phyloP scores from a whole-genome alignment of 2,329 filamentous ascomycete species.

The Ascochyta clinopodiicola region DNA sequence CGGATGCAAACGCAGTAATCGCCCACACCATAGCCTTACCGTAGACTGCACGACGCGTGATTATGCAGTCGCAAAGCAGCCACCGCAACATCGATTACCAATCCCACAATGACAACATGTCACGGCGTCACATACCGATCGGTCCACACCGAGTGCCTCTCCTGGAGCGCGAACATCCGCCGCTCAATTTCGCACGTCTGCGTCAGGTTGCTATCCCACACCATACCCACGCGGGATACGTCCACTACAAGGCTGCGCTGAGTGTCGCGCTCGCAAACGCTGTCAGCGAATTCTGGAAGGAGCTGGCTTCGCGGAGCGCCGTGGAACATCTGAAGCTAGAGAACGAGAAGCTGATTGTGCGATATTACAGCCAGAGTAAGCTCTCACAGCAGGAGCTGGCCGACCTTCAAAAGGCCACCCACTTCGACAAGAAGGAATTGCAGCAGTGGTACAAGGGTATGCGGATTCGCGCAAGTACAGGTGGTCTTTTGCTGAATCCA shows the following conservation, averaged over 20 bases:
- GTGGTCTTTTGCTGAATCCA: conserved; percentile 25
- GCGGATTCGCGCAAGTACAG: conserved; percentile 32
- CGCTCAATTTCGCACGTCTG: conserved; percentile 43
- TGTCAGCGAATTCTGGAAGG: conserved; percentile 30
- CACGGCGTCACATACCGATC: conserved; percentile 21
- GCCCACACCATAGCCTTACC: conserved; percentile 3
- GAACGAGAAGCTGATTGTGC: conserved; percentile 43
- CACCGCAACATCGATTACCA: conserved; percentile 8
- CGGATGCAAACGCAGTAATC: conserved; percentile 1
- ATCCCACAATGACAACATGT: conserved; percentile 7
- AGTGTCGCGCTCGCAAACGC: conserved; percentile 36
- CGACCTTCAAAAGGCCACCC: conserved; percentile 94
- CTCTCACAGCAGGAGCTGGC: conserved; percentile 94
- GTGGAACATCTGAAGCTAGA: conserved; percentile 33
- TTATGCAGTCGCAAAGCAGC: conserved; percentile 16
- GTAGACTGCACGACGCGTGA: conserved; percentile 15
- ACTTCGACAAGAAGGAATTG: conserved; percentile 99
- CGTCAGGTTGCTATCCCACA: conserved; percentile 31
- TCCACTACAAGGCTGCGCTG: conserved; percentile 32
- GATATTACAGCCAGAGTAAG: conserved; percentile 83
- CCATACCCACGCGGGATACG: conserved; percentile 33
- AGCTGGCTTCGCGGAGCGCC: conserved; percentile 30
- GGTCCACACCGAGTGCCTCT: conserved; percentile 31
- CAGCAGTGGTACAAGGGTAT: conserved; percentile 99
- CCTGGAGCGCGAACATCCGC: conserved; percentile 29